phyloP scores from a whole-genome alignment of 495 filamentous ascomycete genomes.

The Niebla homalea region DNA sequence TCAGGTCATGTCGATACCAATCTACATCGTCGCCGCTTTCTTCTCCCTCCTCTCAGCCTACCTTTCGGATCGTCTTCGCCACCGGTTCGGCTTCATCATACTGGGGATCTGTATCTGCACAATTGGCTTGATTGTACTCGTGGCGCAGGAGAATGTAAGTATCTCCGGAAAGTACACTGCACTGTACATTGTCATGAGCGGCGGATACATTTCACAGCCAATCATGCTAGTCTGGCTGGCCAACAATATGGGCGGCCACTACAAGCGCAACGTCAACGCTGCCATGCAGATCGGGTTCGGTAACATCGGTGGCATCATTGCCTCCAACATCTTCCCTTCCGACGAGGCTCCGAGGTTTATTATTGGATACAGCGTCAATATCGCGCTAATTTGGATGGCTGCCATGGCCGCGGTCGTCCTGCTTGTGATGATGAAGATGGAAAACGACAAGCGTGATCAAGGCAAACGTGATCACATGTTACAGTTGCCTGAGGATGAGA shows the following conservation, averaged over 20 bases:
- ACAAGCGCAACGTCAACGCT: slow-evolving; percentile 45
- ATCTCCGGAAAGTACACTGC: slow-evolving; percentile 38
- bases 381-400: slow-evolving; percentile 39
- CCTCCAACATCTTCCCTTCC: slow-evolving; percentile 33
- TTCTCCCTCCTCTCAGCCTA: slow-evolving; percentile 32
- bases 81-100: slow-evolving; percentile 40
- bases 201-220: slow-evolving; percentile 36
- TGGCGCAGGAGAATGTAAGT: slow-evolving; percentile 28
- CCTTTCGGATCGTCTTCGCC: slow-evolving; percentile 33
- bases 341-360: slow-evolving; percentile 35
- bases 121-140: slow-evolving; percentile 36
- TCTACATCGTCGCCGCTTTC: slow-evolving; percentile 39
- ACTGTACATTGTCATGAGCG: slow-evolving; percentile 40
- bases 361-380: slow-evolving; percentile 34
- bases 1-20: slow-evolving; percentile 42
- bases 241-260: slow-evolving; percentile 47
- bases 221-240: slow-evolving; percentile 44
- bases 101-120: slow-evolving; percentile 32
- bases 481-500: slow-evolving; percentile 28
- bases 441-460: slow-evolving; percentile 41
- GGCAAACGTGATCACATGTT: slow-evolving; percentile 40
- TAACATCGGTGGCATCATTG: slow-evolving; percentile 44
- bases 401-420: slow-evolving; percentile 28
- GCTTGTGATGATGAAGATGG: slow-evolving; percentile 31
- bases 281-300: slow-evolving; percentile 43